Base-by-base conservation (phyloP, 805 yeast species). In the Ogataea glucozyma region DNA sequence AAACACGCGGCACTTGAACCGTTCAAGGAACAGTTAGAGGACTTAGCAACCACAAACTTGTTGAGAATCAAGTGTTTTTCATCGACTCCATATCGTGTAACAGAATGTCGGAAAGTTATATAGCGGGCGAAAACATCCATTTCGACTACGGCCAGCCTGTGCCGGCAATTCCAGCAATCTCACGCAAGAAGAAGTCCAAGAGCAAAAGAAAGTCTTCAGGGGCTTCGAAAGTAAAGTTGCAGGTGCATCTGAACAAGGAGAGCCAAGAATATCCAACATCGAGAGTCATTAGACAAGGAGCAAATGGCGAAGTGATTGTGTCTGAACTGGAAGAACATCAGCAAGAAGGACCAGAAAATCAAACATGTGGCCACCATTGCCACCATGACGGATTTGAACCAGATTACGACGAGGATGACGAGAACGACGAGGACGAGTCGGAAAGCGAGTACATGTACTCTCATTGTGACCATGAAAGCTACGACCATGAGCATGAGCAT, bases 221-320 rank as follows among this genome's bases (percentile, higher is more conserved):
- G 13, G 31, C 44, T 9, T 31, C 46, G 24, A 47, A 42, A 29
- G 33, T 40, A 39, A 51, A 53, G 34, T 46, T 43, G 52, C 66
- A 73, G 32, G 79, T 78, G 2, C 72, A 78, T 35, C 52, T 80
- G 19, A 74, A 73, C 54, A 70, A 80, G 52, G 78, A 82, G 11
- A 70, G 73, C 29, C 73, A 76, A 26, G 88, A 82, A 12, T 85
- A 85, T 56, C 93, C 93, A 2, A 72, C 76, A 11, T 82, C 89
- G 7, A 63, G 93, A 43, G 80, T 85, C 4, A 79, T 85, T 34
- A 83, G 78, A 51, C 81, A 82, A 52, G 85, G 78, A 4, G 49
- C 61, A 4, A 83, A 85, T 58, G 95, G 95, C 6, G 87, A 84
- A 52, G 85, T 86, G 4, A 76, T 85, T 37, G 88, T 87, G 18